Percentiles rank a stretch among this genome's conserved stretches.
These are phyloP conservation scores for Acanthamoeba healyi DNA, from an alignment of 208 protist species.

Conservation along the genomic window DNA sequence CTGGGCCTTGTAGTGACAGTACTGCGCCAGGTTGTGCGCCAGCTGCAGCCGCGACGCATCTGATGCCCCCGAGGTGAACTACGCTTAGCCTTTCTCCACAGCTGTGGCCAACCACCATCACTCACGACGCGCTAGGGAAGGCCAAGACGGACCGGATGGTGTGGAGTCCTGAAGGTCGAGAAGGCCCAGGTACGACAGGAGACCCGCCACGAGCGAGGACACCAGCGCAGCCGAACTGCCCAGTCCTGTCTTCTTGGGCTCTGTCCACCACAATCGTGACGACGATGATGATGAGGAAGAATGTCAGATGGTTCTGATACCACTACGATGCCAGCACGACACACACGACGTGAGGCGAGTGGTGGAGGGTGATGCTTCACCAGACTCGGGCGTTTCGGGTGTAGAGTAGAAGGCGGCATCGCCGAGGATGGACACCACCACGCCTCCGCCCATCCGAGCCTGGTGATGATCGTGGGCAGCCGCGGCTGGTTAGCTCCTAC, in stretches of 20 bases:
- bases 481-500: no score
- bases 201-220: constrained; percentile 93
- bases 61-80: no score
- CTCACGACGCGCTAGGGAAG: background rate
- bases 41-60: constrained; percentile 64
- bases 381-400: background rate
- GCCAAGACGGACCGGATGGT: background rate
- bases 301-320: background rate
- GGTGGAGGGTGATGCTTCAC: no score
- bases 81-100: no score
- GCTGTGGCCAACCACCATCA: no score
- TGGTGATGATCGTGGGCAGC: no score
- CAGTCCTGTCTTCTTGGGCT: constrained; percentile 94
- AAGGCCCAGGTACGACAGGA: constrained; percentile 85
- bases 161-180: constrained; percentile 66
- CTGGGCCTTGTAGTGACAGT: constrained; percentile 96
- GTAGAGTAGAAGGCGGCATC: constrained; percentile 82
- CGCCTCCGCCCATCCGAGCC: background rate
- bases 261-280: no score
- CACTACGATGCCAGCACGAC: background rate
- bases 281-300: background rate
- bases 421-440: constrained; percentile 79
- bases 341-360: no score
- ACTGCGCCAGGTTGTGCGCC: constrained; percentile 94
- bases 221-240: constrained; percentile 96